Percentiles rank a stretch among this genome's conserved stretches.
phyloP scores from a whole-genome alignment of 208 protist genomes.

The Leishmania mexicana region DNA sequence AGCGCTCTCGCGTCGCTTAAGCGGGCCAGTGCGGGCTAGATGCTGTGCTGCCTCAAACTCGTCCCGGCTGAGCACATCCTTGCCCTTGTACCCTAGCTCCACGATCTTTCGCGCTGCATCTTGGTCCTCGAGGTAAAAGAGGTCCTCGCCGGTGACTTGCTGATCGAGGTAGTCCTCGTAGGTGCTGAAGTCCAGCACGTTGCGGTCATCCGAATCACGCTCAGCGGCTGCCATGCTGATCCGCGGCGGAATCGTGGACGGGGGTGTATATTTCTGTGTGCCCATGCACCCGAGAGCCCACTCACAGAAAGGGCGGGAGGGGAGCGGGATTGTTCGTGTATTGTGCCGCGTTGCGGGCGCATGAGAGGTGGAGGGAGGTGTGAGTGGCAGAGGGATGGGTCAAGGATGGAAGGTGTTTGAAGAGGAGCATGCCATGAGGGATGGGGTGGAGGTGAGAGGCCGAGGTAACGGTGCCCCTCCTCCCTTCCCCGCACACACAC shows the following conservation, averaged over 20 bases:
- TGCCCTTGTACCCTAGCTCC: conserved; percentile 97
- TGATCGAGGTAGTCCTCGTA: conserved; percentile 95
- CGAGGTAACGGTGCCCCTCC: background rate
- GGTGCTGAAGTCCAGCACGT: conserved; percentile 81
- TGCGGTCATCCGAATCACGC: conserved; percentile 61
- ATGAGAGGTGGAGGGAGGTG: background rate
- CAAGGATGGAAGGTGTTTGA: background rate
- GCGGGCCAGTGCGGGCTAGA: conserved; percentile 70
- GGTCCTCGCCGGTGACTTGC: conserved; percentile 85
- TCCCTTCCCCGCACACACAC: background rate
- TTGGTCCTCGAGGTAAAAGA: conserved; percentile 93
- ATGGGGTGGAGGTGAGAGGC: background rate
- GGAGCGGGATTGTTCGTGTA: background rate
- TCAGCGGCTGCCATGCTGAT: conserved; percentile 15
- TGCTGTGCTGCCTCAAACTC: conserved; percentile 88
- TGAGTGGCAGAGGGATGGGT: background rate
- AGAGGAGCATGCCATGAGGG: background rate
- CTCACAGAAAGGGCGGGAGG: background rate
- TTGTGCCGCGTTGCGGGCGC: background rate
- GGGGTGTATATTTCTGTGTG: background rate
- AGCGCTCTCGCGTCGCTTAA: conserved; percentile 85
- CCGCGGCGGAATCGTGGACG: background rate
- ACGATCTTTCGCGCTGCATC: conserved; percentile 96
- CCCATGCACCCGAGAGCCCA: background rate
- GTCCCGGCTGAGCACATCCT: conserved; percentile 89